phyloP scores from a whole-genome alignment of 2,329 filamentous ascomycete species.

The Trichothecium roseum region DNA sequence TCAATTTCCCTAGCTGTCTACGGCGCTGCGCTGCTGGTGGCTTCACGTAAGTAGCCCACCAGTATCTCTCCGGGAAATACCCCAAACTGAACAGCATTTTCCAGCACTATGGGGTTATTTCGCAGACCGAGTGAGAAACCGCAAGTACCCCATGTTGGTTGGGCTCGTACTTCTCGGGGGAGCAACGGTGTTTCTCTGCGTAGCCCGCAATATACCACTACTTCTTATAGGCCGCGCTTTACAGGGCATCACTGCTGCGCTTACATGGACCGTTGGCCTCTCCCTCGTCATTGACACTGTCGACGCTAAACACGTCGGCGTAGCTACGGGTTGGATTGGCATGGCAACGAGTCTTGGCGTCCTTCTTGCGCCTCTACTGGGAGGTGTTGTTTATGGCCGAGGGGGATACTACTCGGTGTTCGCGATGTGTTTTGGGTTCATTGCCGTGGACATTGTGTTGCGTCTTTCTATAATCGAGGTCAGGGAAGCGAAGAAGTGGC shows the following conservation, averaged over 20 bases:
- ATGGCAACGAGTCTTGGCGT: conserved; percentile 21
- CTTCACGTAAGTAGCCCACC: conserved; percentile 17
- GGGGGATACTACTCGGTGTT: conserved; percentile 23
- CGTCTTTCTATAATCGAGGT: conserved; percentile 21
- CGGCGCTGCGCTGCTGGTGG: conserved; percentile 17
- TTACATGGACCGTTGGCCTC: conserved; percentile 25
- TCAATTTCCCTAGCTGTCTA: conserved; percentile 23
- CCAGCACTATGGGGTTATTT: conserved; percentile 24
- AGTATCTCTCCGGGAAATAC: neutral
- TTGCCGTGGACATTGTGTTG: conserved; percentile 20
- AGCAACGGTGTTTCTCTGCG: conserved; percentile 20
- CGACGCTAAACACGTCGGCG: conserved; percentile 17
- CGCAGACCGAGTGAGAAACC: conserved; percentile 21
- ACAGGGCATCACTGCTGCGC: conserved; percentile 20
- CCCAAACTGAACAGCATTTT: neutral
- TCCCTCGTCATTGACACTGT: conserved; percentile 24
- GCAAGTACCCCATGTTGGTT: conserved; percentile 20
- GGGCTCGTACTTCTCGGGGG: conserved; percentile 18
- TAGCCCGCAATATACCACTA: conserved; percentile 18
- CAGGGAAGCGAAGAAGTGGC: conserved; percentile 19
- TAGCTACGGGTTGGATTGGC: conserved; percentile 22
- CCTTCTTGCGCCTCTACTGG: conserved; percentile 19
- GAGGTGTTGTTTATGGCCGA: conserved; percentile 20
- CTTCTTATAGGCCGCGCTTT: conserved; percentile 20
- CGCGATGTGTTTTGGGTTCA: conserved; percentile 23